Evolutionary conservation across 2,329 filamentous ascomycete genomes (phyloP).

Genomic region (Parafenestella ontariensis): DNA sequence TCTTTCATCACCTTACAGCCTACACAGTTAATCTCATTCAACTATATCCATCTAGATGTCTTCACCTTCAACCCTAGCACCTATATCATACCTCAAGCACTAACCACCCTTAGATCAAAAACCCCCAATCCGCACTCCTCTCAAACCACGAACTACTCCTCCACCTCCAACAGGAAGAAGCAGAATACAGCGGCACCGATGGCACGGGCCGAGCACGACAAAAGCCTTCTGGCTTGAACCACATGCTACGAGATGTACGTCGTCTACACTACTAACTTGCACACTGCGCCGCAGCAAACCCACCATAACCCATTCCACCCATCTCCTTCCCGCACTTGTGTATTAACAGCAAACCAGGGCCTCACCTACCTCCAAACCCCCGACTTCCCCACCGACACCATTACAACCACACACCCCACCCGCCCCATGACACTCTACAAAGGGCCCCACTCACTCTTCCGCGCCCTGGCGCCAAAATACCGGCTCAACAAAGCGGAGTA

Average conservation of each 20-base stretch:
- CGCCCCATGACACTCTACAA: conserved; percentile 46
- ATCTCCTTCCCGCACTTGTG: neutral
- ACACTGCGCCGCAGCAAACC: too few species aligned
- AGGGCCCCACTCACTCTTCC: conserved; percentile 40
- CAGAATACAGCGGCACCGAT: conserved; percentile 44
- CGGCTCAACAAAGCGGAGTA: conserved; percentile 48
- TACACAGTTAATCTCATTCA: too few species aligned
- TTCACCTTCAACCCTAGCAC: neutral
- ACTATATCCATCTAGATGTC: too few species aligned
- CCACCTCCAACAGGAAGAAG: conserved; percentile 42
- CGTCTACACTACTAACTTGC: too few species aligned
- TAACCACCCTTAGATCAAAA: conserved; percentile 63
- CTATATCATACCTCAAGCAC: neutral
- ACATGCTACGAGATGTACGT: conserved; percentile 69
- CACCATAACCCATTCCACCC: too few species aligned
- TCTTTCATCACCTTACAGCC: too few species aligned
- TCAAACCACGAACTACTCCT: conserved; percentile 75
- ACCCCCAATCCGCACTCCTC: conserved; percentile 72
- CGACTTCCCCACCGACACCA: conserved; percentile 28
- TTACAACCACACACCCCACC: conserved; percentile 24
- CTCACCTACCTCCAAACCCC: conserved; percentile 53
- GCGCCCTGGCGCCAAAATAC: conserved; percentile 38
- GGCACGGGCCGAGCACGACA: conserved; percentile 31
- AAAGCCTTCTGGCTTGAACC: conserved; percentile 62
- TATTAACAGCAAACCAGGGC: conserved; percentile 46